Conservation (phyloP, 352 stramenopile genomes). For the Peronosclerospora sorghi region DNA sequence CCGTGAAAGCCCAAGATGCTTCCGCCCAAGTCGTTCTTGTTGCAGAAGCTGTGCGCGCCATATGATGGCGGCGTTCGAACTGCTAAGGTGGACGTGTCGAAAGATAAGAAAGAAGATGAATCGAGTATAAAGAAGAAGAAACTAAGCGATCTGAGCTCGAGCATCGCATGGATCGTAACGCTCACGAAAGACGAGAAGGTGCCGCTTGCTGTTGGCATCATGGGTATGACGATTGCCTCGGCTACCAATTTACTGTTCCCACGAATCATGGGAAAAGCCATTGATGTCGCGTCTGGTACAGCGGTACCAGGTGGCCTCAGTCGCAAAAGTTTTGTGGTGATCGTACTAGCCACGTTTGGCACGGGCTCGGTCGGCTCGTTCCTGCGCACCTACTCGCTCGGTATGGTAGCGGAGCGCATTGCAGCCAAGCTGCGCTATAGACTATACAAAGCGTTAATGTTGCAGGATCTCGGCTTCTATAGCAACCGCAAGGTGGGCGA, state of each 20-base stretch:
- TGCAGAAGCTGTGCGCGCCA: constrained; percentile 48
- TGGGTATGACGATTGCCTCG: constrained; percentile 77
- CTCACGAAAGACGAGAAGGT: constrained; percentile 62
- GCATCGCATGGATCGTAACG: constrained; percentile 51
- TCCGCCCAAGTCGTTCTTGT: constrained; percentile 51
- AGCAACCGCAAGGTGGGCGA: constrained; percentile 74
- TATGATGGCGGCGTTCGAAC: constrained; percentile 13
- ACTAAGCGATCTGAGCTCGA: constrained; percentile 19
- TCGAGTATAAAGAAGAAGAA: constrained; percentile 3
- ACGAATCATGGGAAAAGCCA: constrained; percentile 82
- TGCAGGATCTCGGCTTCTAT: constrained; percentile 81
- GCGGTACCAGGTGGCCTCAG: constrained; percentile 57
- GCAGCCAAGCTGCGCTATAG: constrained; percentile 63
- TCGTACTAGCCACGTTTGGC: constrained; percentile 78
- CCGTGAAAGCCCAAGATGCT: constrained; percentile 22
- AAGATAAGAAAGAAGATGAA: neutral
- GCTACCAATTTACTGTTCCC: constrained; percentile 85
- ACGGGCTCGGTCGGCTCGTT: constrained; percentile 79
- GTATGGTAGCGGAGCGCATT: constrained; percentile 81
- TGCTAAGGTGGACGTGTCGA: neutral
- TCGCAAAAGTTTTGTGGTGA: constrained; percentile 77
- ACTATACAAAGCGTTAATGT: constrained; percentile 67
- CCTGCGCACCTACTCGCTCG: constrained; percentile 81
- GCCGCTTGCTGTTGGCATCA: constrained; percentile 50
- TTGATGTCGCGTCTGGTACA: constrained; percentile 74